Evolutionary conservation across 805 yeast genomes (phyloP).

Genomic region (Pachysolen tannophilus): DNA sequence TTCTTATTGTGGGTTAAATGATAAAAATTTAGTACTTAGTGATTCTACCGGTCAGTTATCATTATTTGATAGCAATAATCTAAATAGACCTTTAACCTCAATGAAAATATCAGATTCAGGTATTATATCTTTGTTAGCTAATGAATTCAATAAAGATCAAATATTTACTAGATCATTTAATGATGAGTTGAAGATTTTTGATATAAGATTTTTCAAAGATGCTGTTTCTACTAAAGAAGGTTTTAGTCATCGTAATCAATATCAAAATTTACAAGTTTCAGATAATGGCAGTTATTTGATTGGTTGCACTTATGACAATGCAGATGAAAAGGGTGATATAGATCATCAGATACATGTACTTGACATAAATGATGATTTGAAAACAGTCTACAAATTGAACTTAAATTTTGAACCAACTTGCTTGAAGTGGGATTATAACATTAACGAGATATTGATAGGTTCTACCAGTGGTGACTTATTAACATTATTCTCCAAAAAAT

Average conservation of each 20-base stretch:
- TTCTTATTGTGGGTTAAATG: neutral
- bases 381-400: constrained; percentile 8
- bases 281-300: constrained; percentile 6
- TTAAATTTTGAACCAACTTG: constrained; percentile 9
- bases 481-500: constrained; percentile 13
- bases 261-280: constrained; percentile 8
- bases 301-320: constrained; percentile 1
- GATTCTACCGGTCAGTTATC: constrained; percentile 5
- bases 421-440: constrained; percentile 14
- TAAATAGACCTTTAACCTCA: constrained; percentile 1
- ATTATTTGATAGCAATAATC: constrained; percentile 4
- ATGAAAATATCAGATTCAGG: neutral
- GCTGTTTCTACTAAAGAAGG: constrained; percentile 13
- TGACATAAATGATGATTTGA: constrained; percentile 12
- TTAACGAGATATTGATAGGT: constrained; percentile 19
- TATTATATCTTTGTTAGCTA: neutral
- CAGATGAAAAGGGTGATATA: no score
- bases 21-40: constrained; percentile 6
- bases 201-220: constrained; percentile 12
- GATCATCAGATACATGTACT: constrained; percentile 14
- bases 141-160: constrained; percentile 5
- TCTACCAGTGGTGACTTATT: constrained; percentile 9
- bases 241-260: constrained; percentile 5
- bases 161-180: constrained; percentile 5
- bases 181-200: constrained; percentile 14